Base-by-base conservation (phyloP, 108 stramenopile species). In the Parietichytrium sp. region DNA sequence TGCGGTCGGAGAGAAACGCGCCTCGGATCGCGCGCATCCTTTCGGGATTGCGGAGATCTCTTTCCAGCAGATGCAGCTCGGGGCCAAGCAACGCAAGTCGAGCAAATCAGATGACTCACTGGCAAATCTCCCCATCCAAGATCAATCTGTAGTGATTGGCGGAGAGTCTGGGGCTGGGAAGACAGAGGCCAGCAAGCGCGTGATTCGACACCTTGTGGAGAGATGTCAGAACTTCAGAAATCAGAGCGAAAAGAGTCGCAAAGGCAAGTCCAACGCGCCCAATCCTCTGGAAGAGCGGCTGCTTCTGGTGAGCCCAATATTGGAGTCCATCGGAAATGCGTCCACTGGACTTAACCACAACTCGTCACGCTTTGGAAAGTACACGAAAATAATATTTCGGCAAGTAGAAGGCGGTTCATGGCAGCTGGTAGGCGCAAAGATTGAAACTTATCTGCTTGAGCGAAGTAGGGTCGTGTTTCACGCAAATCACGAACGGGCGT, bases 141-240 rank as follows among this genome's bases (percentile, higher is more conserved):
- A 72, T 27, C 81, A 82, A 29, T 54, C 81, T 1, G 25, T 82
- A 10, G 81, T 82, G 7, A 82, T 82, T 29, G 47, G 54, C 12
- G 84, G 84, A 47, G 84, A 85, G 27, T 79, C 77, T 12, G 84
- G 84, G 29, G 81, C 84, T 18, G 84, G 84, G 33, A 85, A 85
- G 77, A 85, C 84, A 26, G 84, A 72, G 42, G 45, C 38, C 61
- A 42, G 38, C 10, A 72, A 72, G 45, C 33, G 61, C 6, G 61
- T 72, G 23, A 72, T 72, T 72, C 61, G 61, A 6, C 61, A 72
- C 20, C 10, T 72, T 0, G 61, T 72, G 6, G 61, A 33, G 6
- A 33, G 61, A 10, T 72, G 61, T 42, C 61, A 72, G 10, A 42
- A 23, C 6, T n/a, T n/a, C n/a, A n/a, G n/a, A n/a, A n/a, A n/a